Base-by-base conservation (phyloP, 495 filamentous ascomycete genomes). In the Cladorrhinum samala region DNA sequence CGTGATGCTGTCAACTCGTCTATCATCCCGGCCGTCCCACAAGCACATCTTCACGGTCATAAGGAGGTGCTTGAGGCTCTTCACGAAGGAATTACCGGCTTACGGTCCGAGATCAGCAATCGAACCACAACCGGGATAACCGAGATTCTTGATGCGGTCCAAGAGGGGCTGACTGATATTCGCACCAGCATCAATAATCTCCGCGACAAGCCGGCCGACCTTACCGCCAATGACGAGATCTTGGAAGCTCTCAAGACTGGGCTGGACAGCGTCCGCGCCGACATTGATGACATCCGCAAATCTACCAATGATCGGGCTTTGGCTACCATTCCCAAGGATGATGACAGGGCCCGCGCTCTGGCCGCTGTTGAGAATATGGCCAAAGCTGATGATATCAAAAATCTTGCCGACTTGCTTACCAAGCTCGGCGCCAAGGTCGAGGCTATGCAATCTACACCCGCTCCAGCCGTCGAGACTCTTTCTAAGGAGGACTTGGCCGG, bases 391-490 rank as follows among this genome's bases (percentile, higher is more conserved):
- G 88, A 91, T 50, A 83, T 95, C 45, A 89, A 92, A 60, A 85
- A 86, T 45, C 79, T 96, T 14, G 91, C 95, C 58, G 70, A 80
- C 30, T 73, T 95, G 50, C 88, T 96, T 52, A 84, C 83, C 49
- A 83, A 94, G 63, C 76, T 96, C 1, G 81, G 86, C 44, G 80
- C 81, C 61, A 95, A 94, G 70, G 80, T 96, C 36, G 89, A 95
- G 53, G 77, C 86, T 3, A 81, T 94, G 49, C 85, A 93, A 54
- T 72, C 77, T 8, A 77, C 82, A 38, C 74, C 80, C 23, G 74
- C 77, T 9, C 67, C 74, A 1, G 20, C 61, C 0, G 55, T 60
- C 2, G 65, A 73, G 1, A 60, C 69, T 2, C 49, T 73, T 13
- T 67, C 75, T 13, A 78, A 81, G 56, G 67, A 70, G 9, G 72